phyloP scores from a whole-genome alignment of 2,329 filamentous ascomycete genomes.

The Sporothrix pallida region DNA sequence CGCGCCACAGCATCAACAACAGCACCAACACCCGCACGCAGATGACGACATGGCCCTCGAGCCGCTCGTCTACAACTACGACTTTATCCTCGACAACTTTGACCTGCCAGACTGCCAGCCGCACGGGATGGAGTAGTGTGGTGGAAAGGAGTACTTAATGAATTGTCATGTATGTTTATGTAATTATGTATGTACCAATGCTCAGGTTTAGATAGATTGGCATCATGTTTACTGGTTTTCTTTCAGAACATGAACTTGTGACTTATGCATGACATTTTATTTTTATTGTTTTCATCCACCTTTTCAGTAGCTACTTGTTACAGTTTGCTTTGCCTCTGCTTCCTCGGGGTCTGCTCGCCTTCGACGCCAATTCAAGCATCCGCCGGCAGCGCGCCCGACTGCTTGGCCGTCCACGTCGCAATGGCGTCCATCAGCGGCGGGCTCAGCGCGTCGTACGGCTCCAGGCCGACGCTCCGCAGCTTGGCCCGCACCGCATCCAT shows the following conservation, averaged over 20 bases:
- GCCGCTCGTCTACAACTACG: conserved; percentile 19
- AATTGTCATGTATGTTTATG: no score
- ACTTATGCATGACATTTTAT: no score
- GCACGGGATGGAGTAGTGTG: conserved; percentile 13
- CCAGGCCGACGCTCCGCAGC: conserved; percentile 60
- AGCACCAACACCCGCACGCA: no score
- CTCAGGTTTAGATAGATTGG: no score
- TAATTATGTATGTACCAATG: no score
- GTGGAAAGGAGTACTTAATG: no score
- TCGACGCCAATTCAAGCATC: background rate
- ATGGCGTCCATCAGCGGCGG: conserved; percentile 68
- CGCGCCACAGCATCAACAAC: background rate
- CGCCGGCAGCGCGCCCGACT: conserved; percentile 45
- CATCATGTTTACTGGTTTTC: no score
- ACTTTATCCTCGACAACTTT: conserved; percentile 22
- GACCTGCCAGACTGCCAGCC: conserved; percentile 10
- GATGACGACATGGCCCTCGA: conserved; percentile 13
- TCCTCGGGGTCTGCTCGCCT: no score
- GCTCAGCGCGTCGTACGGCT: conserved; percentile 67
- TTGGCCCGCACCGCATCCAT: conserved; percentile 61
- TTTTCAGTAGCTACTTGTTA: background rate
- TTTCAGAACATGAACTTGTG: no score
- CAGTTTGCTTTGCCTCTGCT: background rate
- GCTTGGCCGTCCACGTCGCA: conserved; percentile 61
- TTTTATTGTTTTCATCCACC: background rate